A percentile compares a stretch with the other conserved stretches of the same genome.
phyloP scores from a whole-genome alignment of 73 alveolate genomes.

The Blepharisma stoltei region DNA sequence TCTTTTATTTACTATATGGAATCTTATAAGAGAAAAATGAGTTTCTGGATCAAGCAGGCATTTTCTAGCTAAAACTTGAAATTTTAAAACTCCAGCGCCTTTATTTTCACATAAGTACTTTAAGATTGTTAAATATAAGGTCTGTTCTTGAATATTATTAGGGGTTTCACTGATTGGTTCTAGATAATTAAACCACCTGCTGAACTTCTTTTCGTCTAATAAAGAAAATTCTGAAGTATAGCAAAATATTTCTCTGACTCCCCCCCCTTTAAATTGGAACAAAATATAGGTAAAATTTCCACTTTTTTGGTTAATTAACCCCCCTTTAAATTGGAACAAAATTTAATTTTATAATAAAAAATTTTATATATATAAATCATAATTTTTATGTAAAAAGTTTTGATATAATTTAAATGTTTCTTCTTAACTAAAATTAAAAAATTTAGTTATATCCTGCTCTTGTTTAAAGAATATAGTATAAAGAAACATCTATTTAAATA shows the following conservation, averaged over 20 bases:
- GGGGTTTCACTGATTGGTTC: not conserved
- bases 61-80: not conserved
- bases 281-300: too few species aligned
- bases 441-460: too few species aligned
- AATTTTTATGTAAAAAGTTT: too few species aligned
- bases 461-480: too few species aligned
- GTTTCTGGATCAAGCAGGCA: not conserved
- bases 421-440: too few species aligned
- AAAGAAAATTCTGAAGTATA: not conserved
- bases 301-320: too few species aligned
- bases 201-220: not conserved
- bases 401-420: too few species aligned
- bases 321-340: too few species aligned
- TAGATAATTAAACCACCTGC: not conserved
- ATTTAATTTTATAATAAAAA: too few species aligned
- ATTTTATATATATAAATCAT: too few species aligned
- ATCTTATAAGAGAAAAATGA: not conserved
- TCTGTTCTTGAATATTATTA: not conserved
- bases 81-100: not conserved
- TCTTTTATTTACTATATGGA: not conserved
- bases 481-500: too few species aligned
- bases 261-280: too few species aligned
- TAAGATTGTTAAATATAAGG: not conserved
- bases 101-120: not conserved
- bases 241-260: conserved; percentile 23